These are phyloP conservation scores for Lactarius trivialis DNA, from an alignment of 768 basidiomycete species.

Conservation along the genomic window DNA sequence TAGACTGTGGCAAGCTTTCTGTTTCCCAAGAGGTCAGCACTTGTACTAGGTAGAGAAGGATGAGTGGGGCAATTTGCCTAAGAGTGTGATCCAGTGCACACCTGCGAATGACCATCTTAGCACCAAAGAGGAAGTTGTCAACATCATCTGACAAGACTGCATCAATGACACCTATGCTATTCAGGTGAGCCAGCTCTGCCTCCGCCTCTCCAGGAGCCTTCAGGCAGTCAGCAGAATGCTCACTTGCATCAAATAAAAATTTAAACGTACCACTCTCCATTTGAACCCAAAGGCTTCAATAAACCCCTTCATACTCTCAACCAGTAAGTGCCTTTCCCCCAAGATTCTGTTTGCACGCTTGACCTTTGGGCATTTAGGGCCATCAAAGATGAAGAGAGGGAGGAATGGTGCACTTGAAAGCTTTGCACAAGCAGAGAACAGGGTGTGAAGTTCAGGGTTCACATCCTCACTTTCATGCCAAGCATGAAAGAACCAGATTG, in stretches of 20 bases:
- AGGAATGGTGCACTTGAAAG: no score
- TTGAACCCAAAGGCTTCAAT: conserved; percentile 77
- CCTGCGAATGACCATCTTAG: no score
- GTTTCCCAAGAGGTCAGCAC: conserved; percentile 68
- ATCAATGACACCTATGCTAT: conserved; percentile 76
- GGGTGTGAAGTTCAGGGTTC: no score
- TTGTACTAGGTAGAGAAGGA: conserved; percentile 40
- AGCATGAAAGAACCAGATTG: no score
- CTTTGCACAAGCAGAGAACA: no score
- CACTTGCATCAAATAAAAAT: neutral
- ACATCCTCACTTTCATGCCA: no score
- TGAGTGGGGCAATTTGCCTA: neutral
- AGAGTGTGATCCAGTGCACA: neutral
- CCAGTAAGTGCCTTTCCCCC: conserved; percentile 55
- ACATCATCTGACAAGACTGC: conserved; percentile 90
- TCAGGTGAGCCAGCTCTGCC: conserved; percentile 85
- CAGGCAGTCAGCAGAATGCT: conserved; percentile 25
- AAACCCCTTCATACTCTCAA: conserved; percentile 69
- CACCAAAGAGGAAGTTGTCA: conserved; percentile 88
- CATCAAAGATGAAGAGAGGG: no score
- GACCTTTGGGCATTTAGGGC: conserved; percentile 25
- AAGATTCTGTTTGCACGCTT: no score
- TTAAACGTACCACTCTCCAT: conserved; percentile 51
- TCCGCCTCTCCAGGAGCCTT: conserved; percentile 94
- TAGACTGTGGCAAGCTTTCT: conserved; percentile 48